phyloP scores from a whole-genome alignment of 208 protist genomes.

The Lotmaria passim region DNA sequence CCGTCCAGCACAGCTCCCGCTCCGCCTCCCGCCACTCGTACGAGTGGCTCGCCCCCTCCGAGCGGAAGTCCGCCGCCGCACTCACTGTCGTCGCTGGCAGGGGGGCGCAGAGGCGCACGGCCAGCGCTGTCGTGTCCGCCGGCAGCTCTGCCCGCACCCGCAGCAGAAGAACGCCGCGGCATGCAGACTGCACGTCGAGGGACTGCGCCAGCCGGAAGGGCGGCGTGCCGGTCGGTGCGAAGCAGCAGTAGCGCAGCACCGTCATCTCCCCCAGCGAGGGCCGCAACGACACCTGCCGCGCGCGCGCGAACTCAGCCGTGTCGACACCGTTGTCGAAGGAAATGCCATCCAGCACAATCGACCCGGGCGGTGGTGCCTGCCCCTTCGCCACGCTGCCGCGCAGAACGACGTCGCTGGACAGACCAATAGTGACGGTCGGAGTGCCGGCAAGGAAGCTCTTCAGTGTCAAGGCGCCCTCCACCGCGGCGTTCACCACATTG shows the following conservation, averaged over 20 bases:
- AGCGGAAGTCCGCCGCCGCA: slow-evolving; percentile 45
- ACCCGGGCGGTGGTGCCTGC: slow-evolving; percentile 25
- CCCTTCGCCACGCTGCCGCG: slow-evolving; percentile 18
- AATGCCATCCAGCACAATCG: slow-evolving; percentile 73
- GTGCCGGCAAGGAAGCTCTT: slow-evolving; percentile 92
- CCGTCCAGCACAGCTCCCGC: slow-evolving; percentile 80
- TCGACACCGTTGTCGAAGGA: slow-evolving; percentile 87
- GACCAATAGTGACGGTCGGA: slow-evolving; percentile 76
- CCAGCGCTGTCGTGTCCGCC: slow-evolving; percentile 31
- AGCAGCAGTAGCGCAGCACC: slow-evolving; percentile 92
- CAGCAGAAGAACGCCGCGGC: slow-evolving; percentile 51
- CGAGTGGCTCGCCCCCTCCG: slow-evolving; percentile 38
- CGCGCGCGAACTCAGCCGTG: slow-evolving; percentile 69
- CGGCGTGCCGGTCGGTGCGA: slow-evolving; percentile 20
- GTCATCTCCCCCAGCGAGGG: slow-evolving; percentile 87
- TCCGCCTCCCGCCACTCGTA: slow-evolving; percentile 72
- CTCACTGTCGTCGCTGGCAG: slow-evolving; percentile 51
- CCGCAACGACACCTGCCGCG: slow-evolving; percentile 66
- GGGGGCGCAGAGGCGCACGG: slow-evolving; percentile 46
- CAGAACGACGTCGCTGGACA: slow-evolving; percentile 89
- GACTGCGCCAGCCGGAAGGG: slow-evolving; percentile 77
- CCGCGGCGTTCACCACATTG: slow-evolving; percentile 58
- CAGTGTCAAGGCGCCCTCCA: slow-evolving; percentile 91
- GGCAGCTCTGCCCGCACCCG: slow-evolving; percentile 58
- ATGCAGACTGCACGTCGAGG: slow-evolving; percentile 44